Conservation (phyloP, 495 filamentous ascomycete genomes). For the Cladorrhinum samala region DNA sequence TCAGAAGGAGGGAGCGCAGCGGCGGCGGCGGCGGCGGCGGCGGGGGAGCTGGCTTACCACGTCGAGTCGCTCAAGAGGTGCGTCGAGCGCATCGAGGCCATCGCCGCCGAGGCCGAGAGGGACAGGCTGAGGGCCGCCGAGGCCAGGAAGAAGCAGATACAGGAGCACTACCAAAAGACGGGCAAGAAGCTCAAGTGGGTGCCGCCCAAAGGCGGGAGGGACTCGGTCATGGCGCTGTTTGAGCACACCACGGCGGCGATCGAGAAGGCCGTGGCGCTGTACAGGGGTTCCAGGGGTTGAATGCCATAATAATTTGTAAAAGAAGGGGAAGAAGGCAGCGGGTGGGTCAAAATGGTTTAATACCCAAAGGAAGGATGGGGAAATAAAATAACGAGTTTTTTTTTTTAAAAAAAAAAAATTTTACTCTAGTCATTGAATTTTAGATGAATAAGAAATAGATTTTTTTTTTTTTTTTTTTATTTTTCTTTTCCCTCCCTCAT, state of each 20-base stretch:
- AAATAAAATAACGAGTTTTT: no score
- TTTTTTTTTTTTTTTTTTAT: no score
- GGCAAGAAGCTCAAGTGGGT: constrained; percentile 62
- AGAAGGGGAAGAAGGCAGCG: no score
- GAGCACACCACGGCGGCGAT: constrained; percentile 60
- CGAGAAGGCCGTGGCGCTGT: constrained; percentile 10
- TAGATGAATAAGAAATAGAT: no score
- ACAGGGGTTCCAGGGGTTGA: no score
- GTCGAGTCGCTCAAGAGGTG: constrained; percentile 71
- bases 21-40: constrained; percentile 51
- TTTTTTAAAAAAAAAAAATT: no score
- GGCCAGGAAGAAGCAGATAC: constrained; percentile 61
- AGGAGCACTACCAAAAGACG: constrained; percentile 60
- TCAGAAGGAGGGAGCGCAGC: no score
- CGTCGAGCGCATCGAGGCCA: constrained; percentile 71
- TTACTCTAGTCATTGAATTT: no score
- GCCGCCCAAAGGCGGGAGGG: constrained; percentile 63
- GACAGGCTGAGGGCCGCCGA: constrained; percentile 58
- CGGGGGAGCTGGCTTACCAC: constrained; percentile 66
- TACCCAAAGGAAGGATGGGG: no score
- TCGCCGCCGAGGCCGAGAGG: constrained; percentile 72
- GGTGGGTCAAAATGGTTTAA: no score
- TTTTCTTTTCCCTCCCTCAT: no score
- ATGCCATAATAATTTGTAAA: no score
- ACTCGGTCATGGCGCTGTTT: constrained; percentile 69